Percentiles rank a stretch among this genome's conserved stretches.
phyloP scores from a whole-genome alignment of 805 yeast species.

The Saturnispora sanitii region DNA sequence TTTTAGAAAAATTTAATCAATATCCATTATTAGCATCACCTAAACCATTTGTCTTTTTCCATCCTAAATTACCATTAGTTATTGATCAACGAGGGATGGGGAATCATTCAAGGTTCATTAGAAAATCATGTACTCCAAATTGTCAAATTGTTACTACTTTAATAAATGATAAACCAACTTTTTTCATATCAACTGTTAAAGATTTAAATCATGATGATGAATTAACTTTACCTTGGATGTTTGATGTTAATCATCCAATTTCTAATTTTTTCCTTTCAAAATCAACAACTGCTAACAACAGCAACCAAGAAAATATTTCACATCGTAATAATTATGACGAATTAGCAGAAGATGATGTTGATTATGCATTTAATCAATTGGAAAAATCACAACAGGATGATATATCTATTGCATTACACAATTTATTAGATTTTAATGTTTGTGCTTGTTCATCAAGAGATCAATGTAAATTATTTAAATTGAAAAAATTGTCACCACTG shows the following conservation, averaged over 20 bases:
- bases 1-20: constrained; percentile 60
- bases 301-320: constrained; percentile 34
- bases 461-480: constrained; percentile 49
- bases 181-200: constrained; percentile 46
- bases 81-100: constrained; percentile 79
- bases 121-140: constrained; percentile 72
- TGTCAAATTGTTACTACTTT: constrained; percentile 48
- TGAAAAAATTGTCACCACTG: constrained; percentile 52
- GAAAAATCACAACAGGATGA: too few relatives aligned
- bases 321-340: constrained; percentile 43
- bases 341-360: constrained; percentile 41
- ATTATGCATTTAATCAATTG: too few relatives aligned
- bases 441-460: constrained; percentile 51
- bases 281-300: too few relatives aligned
- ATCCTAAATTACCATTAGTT: constrained; percentile 50
- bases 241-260: constrained; percentile 78
- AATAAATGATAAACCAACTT: constrained; percentile 34
- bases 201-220: constrained; percentile 60
- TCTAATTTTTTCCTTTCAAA: too few relatives aligned
- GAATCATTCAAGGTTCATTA: constrained; percentile 59
- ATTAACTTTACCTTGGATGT: constrained; percentile 75
- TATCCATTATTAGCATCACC: constrained; percentile 67
- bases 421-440: constrained; percentile 43
- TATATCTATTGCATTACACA: constrained; percentile 52
- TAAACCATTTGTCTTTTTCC: constrained; percentile 47